Conservation (phyloP, 163 green algal species). For the Scenedesmus sp. region DNA sequence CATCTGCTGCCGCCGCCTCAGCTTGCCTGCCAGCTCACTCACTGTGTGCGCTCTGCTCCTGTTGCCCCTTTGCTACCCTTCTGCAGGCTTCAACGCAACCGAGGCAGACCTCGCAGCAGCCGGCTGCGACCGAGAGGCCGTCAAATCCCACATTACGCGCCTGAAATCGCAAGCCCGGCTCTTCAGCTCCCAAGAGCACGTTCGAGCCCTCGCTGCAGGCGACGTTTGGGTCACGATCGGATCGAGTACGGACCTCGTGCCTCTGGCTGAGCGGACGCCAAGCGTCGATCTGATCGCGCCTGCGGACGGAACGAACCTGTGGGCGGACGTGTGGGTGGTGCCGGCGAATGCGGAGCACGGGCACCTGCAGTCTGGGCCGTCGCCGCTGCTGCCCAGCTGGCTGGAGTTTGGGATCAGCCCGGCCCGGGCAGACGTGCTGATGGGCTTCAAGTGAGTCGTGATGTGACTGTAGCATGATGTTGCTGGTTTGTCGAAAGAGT, state of each 20-base stretch:
- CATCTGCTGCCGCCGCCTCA: not conserved
- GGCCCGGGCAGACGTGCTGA: constrained; percentile 28
- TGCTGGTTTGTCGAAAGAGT: too few relatives aligned
- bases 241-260: constrained; percentile 73
- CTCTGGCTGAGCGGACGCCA: constrained; percentile 63
- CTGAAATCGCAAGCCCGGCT: constrained; percentile 71
- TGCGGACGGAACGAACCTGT: constrained; percentile 77
- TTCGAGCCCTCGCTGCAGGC: constrained; percentile 70
- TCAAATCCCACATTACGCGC: constrained; percentile 51
- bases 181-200: constrained; percentile 81
- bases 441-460: constrained; percentile 35
- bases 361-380: constrained; percentile 62
- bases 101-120: constrained; percentile 59
- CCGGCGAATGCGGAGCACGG: constrained; percentile 62
- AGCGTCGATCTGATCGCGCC: constrained; percentile 71
- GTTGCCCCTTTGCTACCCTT: not conserved
- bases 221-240: constrained; percentile 84
- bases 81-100: constrained; percentile 61
- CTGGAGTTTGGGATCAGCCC: constrained; percentile 80
- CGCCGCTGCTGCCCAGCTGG: constrained; percentile 82
- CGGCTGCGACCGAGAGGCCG: constrained; percentile 55
- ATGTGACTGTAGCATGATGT: not conserved
- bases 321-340: constrained; percentile 85
- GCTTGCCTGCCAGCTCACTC: not conserved
- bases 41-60: not conserved